Evolutionary conservation across 2,329 filamentous ascomycete genomes (phyloP).

Genomic region (Colletotrichum kahawae): DNA sequence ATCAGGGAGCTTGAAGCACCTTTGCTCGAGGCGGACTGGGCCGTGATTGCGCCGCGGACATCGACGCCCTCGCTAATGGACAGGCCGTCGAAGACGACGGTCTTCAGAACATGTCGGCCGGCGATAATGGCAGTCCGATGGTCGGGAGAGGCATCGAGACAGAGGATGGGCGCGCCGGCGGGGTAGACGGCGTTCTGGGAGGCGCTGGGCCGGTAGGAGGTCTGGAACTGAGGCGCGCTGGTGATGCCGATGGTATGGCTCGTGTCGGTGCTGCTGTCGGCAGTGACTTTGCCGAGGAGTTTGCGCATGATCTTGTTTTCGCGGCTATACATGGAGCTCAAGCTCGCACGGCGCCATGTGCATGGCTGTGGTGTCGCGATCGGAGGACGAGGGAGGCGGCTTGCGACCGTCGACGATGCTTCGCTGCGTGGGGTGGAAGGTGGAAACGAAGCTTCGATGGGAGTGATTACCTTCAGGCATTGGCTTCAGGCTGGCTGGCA

Average conservation of each 20-base stretch:
- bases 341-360: slow-evolving; percentile 36
- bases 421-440: neutral
- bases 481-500: neutral
- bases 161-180: slow-evolving; percentile 58
- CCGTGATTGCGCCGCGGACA: slow-evolving; percentile 59
- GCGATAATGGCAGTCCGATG: slow-evolving; percentile 61
- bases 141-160: slow-evolving; percentile 64
- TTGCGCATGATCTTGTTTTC: slow-evolving; percentile 65
- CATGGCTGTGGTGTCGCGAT: slow-evolving; percentile 5
- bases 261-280: slow-evolving; percentile 50
- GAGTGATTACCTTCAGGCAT: neutral
- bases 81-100: slow-evolving; percentile 59
- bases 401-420: neutral
- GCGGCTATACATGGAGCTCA: slow-evolving; percentile 53
- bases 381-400: neutral
- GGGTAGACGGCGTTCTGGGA: slow-evolving; percentile 61
- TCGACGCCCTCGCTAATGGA: slow-evolving; percentile 62
- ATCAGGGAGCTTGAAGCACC: slow-evolving; percentile 37
- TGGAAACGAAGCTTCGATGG: neutral
- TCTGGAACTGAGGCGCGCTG: slow-evolving; percentile 44
- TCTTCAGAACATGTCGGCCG: slow-evolving; percentile 66
- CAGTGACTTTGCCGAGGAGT: slow-evolving; percentile 59
- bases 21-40: slow-evolving; percentile 50
- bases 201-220: slow-evolving; percentile 54
- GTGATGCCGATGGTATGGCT: slow-evolving; percentile 48